phyloP scores from a whole-genome alignment of 495 filamentous ascomycete species.

The Annulohypoxylon maeteangense region DNA sequence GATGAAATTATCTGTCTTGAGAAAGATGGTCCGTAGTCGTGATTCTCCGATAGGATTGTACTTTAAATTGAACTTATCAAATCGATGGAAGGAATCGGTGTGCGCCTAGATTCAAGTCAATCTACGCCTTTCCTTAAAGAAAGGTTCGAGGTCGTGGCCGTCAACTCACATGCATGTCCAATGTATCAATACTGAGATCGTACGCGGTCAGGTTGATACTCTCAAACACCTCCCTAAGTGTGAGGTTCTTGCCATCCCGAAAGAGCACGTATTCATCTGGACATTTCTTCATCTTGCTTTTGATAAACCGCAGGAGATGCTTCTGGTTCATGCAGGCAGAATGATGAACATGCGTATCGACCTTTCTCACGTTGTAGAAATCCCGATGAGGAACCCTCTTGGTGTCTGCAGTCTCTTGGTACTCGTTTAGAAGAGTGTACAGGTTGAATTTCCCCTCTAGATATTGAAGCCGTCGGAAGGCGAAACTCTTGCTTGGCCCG shows the following conservation, averaged over 20 bases:
- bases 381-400: slow-evolving; percentile 97
- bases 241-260: slow-evolving; percentile 91
- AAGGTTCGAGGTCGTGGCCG: background rate
- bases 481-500: slow-evolving; percentile 96
- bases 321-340: slow-evolving; percentile 99
- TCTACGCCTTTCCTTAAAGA: background rate
- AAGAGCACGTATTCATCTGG: slow-evolving; percentile 94
- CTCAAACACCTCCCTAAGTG: slow-evolving; percentile 91
- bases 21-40: slow-evolving; percentile 90
- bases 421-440: slow-evolving; percentile 90
- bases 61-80: slow-evolving; percentile 99
- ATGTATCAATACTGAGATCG: slow-evolving; percentile 96
- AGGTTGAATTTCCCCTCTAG: slow-evolving; percentile 96
- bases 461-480: slow-evolving; percentile 92
- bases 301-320: slow-evolving; percentile 96
- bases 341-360: slow-evolving; percentile 98
- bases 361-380: slow-evolving; percentile 98
- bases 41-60: slow-evolving; percentile 99
- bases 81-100: slow-evolving; percentile 97
- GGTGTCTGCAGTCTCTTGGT: slow-evolving; percentile 97
- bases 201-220: slow-evolving; percentile 97
- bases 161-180: slow-evolving; percentile 91
- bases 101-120: slow-evolving; percentile 71
- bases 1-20: slow-evolving; percentile 98
- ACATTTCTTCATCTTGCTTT: slow-evolving; percentile 98